Evolutionary conservation across 164 flowering plant genomes (phyloP).

Genomic region (Chimonanthus praecox): DNA sequence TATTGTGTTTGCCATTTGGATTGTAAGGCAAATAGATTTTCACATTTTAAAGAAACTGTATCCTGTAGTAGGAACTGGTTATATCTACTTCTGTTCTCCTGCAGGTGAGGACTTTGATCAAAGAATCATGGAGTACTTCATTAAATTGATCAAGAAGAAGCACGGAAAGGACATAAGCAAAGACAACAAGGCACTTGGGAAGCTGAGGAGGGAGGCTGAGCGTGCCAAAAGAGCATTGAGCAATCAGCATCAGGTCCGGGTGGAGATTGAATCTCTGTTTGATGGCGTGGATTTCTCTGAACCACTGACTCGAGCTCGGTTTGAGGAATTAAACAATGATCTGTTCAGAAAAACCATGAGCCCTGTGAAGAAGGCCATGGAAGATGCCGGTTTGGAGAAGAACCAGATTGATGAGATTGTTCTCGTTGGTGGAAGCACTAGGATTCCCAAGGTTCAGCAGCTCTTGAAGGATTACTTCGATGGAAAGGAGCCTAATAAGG

Average conservation of each 20-base stretch:
- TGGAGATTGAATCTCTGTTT: slow-evolving; percentile 75
- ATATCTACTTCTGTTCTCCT: slow-evolving; percentile 2
- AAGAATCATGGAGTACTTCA: slow-evolving; percentile 88
- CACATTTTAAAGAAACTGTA: too few species aligned
- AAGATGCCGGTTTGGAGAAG: slow-evolving; percentile 79
- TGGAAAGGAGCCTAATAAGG: slow-evolving; percentile 94
- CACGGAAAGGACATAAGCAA: slow-evolving; percentile 87
- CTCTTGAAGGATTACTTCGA: slow-evolving; percentile 83
- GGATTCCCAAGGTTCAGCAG: slow-evolving; percentile 91
- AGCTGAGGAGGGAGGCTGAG: slow-evolving; percentile 77
- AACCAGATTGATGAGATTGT: slow-evolving; percentile 85
- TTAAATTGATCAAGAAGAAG: slow-evolving; percentile 89
- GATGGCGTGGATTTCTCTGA: slow-evolving; percentile 85
- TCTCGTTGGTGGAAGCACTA: slow-evolving; percentile 93
- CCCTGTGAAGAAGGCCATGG: slow-evolving; percentile 96
- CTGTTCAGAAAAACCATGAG: slow-evolving; percentile 92
- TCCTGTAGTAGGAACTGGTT: background rate
- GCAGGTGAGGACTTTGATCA: slow-evolving; percentile 91
- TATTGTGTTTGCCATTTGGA: background rate
- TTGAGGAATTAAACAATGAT: slow-evolving; percentile 85
- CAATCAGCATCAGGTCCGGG: slow-evolving; percentile 87
- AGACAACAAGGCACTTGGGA: slow-evolving; percentile 90
- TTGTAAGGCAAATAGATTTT: background rate
- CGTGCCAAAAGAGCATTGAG: slow-evolving; percentile 92
- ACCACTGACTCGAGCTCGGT: slow-evolving; percentile 76